Evolutionary conservation across 208 protist species (phyloP).

Genomic region (Trypanosoma platydactyli): DNA sequence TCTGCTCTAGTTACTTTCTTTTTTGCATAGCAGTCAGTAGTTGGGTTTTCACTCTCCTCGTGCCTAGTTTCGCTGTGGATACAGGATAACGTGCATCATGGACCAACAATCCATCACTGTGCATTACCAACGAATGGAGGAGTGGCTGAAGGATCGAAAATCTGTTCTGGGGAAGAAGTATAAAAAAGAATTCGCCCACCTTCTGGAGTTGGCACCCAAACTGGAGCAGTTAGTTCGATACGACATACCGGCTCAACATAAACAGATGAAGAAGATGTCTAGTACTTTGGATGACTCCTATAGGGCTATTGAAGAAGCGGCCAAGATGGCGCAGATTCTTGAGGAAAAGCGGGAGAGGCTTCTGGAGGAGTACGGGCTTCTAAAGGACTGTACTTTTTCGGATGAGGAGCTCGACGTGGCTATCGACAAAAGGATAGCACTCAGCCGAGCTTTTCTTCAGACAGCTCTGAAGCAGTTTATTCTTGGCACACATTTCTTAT

Average conservation of each 20-base stretch:
- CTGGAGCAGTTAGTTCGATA: constrained; percentile 67
- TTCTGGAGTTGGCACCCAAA: constrained; percentile 47
- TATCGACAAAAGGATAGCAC: constrained; percentile 41
- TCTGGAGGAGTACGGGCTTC: constrained; percentile 44
- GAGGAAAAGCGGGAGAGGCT: constrained; percentile 35
- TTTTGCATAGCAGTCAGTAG: too few relatives aligned
- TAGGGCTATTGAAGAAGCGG: constrained; percentile 57
- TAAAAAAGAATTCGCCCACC: constrained; percentile 44
- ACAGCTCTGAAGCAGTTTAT: constrained; percentile 37
- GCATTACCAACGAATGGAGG: constrained; percentile 84
- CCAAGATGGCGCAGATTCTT: constrained; percentile 29
- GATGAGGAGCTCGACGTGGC: constrained; percentile 30
- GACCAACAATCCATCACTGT: constrained; percentile 52
- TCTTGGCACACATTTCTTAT: constrained; percentile 13
- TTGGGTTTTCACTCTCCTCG: too few relatives aligned
- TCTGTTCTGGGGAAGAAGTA: constrained; percentile 52
- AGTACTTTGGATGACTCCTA: constrained; percentile 53
- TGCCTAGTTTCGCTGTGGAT: too few relatives aligned
- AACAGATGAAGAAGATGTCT: constrained; percentile 45
- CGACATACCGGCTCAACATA: constrained; percentile 69
- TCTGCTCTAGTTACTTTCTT: too few relatives aligned
- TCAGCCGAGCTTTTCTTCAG: constrained; percentile 28
- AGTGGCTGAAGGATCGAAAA: constrained; percentile 74
- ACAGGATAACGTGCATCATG: constrained; percentile 34
- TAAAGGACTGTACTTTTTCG: not conserved